Conservation (phyloP, 1,284 basidiomycete genomes). For the Phellinidium pouzarii region DNA sequence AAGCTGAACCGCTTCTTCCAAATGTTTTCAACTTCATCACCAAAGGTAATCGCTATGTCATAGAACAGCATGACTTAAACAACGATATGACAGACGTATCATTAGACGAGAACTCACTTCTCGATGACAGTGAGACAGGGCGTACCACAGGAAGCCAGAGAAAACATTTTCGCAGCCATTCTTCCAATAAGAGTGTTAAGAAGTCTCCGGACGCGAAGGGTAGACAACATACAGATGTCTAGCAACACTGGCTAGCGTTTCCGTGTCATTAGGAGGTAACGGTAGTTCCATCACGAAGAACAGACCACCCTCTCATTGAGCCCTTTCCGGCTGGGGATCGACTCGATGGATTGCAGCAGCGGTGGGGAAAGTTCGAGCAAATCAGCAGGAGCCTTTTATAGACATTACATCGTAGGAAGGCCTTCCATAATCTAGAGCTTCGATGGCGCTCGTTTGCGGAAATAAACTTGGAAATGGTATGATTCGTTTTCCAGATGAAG, state of each 20-base stretch:
- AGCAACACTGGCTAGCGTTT: conserved; percentile 3
- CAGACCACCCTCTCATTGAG: conserved; percentile 1
- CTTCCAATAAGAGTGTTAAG: background rate
- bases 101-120: too few relatives aligned
- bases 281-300: conserved; percentile 1
- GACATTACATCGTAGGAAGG: too few relatives aligned
- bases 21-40: conserved; percentile 17
- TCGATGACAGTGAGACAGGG: too few relatives aligned
- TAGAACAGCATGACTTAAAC: conserved; percentile 16
- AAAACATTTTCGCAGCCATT: conserved; percentile 17
- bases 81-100: background rate
- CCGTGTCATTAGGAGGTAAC: background rate
- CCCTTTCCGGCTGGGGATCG: background rate
- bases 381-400: too few relatives aligned
- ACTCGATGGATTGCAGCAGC: too few relatives aligned
- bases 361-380: too few relatives aligned
- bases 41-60: conserved; percentile 15
- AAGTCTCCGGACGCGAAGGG: too few relatives aligned
- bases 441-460: too few relatives aligned
- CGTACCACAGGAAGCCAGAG: conserved; percentile 16
- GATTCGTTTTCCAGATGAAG: too few relatives aligned
- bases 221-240: conserved; percentile 16
- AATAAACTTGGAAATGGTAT: too few relatives aligned
- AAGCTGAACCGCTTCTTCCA: conserved; percentile 16
- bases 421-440: too few relatives aligned